Evolutionary conservation across 768 basidiomycete genomes (phyloP), one percentile per base, ranked within the genome.

Genomic region (Cystobasidium ongulense): DNA sequence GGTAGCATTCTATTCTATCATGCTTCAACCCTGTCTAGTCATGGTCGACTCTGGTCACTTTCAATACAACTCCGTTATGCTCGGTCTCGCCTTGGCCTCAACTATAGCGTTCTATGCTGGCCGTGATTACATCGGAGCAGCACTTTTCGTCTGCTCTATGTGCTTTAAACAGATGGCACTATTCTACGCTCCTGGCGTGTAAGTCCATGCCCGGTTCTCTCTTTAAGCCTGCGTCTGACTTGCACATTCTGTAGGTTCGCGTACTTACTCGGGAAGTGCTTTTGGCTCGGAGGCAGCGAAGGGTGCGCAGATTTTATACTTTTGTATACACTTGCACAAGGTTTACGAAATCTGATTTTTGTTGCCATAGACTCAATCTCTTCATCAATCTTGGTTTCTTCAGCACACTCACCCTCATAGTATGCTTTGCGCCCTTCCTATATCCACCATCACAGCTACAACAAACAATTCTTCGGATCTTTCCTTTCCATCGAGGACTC

Each of bases 131-230:
- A 75, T 88, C 0, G 95, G 90, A 4, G 90, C 91, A 2, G 79
- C 90, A 18, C 86, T 84, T 72, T 95, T 97, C 77, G 89, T 91
- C 4, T 82, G 88, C n/a, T 89, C 90, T 76, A 85, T 98, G 23
- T 86, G 89, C 1, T 94, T 95, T 84, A 96, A 96, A 81, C 94
- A 97, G 79, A 96, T 97, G 93, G 89, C 91, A 1, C 83, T 96
- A 31, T 95, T 96, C 80, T 98, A 93, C 79, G 89, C 91, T 0
- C 92, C 93, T 1, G 92, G 89, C 0, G 86, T 97, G 67, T 76
- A 50, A 71, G 74, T 10, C 29, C 8, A 25, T 29, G 25, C 41
- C 38, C 46, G 27, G 33, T 35, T 64, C 4, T 13, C 31, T 10
- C n/a, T n/a, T 23, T 29, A 2, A 46, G 5, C 59, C 27, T 38